Conservation (phyloP, 768 basidiomycete species). For the Termitomyces sp. region DNA sequence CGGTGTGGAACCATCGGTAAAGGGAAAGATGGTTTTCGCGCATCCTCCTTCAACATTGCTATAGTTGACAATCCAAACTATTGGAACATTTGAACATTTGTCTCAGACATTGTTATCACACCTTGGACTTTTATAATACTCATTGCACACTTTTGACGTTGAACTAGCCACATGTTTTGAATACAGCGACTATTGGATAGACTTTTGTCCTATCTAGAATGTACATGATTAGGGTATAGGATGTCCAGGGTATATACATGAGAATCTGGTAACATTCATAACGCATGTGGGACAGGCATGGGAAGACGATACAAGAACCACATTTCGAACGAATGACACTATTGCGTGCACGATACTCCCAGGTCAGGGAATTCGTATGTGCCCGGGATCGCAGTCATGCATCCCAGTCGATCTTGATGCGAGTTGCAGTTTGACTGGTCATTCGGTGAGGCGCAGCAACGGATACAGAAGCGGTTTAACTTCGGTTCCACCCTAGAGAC, state of each 20-base stretch:
- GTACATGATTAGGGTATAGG: slow-evolving; percentile 8
- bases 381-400: slow-evolving; percentile 37
- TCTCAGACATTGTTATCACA: neutral
- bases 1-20: slow-evolving; percentile 18
- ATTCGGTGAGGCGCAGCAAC: slow-evolving; percentile 34
- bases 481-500: slow-evolving; percentile 37
- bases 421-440: slow-evolving; percentile 49
- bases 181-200: neutral
- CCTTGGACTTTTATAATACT: neutral
- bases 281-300: neutral
- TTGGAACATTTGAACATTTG: neutral
- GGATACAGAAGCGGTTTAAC: slow-evolving; percentile 39
- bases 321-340: neutral
- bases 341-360: slow-evolving; percentile 8
- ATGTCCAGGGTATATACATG: slow-evolving; percentile 1
- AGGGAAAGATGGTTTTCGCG: slow-evolving; percentile 43
- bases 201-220: slow-evolving; percentile 6
- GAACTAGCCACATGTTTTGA: neutral
- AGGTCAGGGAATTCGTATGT: slow-evolving; percentile 34
- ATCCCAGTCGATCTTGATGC: slow-evolving; percentile 39
- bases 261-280: neutral
- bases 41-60: neutral
- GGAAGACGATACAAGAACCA: neutral
- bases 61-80: neutral
- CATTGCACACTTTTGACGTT: neutral